phyloP scores from a whole-genome alignment of 768 basidiomycete species.

The Artomyces pyxidatus region DNA sequence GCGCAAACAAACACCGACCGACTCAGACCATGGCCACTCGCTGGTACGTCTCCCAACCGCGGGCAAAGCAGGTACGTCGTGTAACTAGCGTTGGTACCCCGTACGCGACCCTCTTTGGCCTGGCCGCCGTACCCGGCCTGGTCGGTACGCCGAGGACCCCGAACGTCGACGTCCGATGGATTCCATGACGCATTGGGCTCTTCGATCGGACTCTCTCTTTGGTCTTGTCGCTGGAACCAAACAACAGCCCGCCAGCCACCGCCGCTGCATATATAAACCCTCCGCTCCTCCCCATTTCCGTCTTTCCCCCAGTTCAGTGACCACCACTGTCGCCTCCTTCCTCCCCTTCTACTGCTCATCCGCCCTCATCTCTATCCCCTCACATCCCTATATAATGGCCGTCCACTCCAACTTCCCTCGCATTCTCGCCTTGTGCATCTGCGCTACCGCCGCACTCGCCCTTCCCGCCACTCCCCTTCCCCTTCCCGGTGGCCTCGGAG shows the following conservation, averaged over 20 bases:
- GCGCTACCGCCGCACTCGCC: slow-evolving; percentile 6
- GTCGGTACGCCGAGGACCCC: too few relatives aligned
- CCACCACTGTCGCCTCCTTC: neutral
- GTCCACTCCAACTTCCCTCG: neutral
- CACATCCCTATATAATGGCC: slow-evolving; percentile 1
- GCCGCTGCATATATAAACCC: neutral
- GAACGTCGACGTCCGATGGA: too few relatives aligned
- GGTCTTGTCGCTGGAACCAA: neutral
- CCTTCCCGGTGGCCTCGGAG: too few relatives aligned
- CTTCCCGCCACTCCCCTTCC: too few relatives aligned
- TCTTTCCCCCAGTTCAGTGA: neutral
- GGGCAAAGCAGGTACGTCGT: too few relatives aligned
- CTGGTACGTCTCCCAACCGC: too few relatives aligned
- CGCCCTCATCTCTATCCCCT: neutral
- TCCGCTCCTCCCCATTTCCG: neutral
- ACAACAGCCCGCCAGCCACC: slow-evolving; percentile 1
- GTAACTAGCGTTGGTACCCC: too few relatives aligned
- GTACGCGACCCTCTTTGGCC: too few relatives aligned
- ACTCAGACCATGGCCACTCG: too few relatives aligned
- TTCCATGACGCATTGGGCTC: too few relatives aligned
- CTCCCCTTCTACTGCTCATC: neutral
- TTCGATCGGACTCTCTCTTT: neutral
- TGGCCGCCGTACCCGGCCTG: too few relatives aligned
- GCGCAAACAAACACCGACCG: too few relatives aligned
- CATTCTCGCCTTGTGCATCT: neutral